Base-by-base conservation (phyloP, 768 basidiomycete genomes). In the Collybiopsis luxurians region DNA sequence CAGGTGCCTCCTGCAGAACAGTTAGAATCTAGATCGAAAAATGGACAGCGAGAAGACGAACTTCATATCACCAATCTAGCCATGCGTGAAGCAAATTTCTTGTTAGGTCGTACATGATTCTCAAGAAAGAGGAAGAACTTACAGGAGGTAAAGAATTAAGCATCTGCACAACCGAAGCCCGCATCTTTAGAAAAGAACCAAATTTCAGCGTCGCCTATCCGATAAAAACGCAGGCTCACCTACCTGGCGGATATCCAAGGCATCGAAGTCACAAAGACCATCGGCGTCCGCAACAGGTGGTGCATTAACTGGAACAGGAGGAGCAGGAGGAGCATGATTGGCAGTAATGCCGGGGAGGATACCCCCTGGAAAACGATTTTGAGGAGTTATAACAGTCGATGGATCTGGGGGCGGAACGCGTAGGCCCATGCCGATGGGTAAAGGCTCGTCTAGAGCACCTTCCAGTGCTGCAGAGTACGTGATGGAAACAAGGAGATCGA, bases 401-500 rank as follows among this genome's bases (percentile, higher is more conserved):
- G 56, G 34, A 36, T 63, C 69, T 0, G 80, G 77, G 2, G 64
- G 59, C 11, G 74, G 75, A 4, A 89, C 84, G 15, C 78, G 78
- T 38, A 89, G 71, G 0, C 78, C 85, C 69, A 85, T 75, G 5
- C 87, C 86, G 13, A 81, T 65, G 0, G 85, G 84, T 6, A 86
- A 71, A 11, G 82, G 85, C 15, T 85, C 82, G 11, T 82, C 78
- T 49, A 86, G 68, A 2, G 74, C 74, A 2, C 73, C 69, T 59
- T 86, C 84, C 7, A 70, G 68, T 0, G 85, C 85, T 1, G 85
- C 77, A 19, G 74, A 67, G 61, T 85, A 86, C 0, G 84, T 74
- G 6, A 89, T 71, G 19, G 85, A 86, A 19, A 89, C 78, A 4
- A 90, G 79, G 9, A 90, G 76, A 60, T 90, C 87, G 28, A 90